Conservation (phyloP, 495 filamentous ascomycete species). For the Aspergillus panamensis region DNA sequence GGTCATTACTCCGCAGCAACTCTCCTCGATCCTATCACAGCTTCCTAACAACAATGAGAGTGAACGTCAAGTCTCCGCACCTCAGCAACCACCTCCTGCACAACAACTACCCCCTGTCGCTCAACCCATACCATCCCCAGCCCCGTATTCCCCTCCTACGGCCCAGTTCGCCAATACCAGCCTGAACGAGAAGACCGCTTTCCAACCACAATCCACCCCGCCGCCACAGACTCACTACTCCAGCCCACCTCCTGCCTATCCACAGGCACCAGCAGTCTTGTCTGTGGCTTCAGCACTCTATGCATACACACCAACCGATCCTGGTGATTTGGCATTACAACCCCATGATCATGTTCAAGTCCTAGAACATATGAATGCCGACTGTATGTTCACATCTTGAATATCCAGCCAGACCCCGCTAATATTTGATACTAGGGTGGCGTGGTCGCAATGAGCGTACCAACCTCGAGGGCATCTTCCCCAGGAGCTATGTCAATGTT, state of each 20-base stretch:
- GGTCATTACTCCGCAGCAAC: conserved; percentile 66
- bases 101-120: conserved; percentile 28
- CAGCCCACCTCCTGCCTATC: conserved; percentile 52
- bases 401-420: conserved; percentile 10
- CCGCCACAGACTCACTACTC: conserved; percentile 42
- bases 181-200: conserved; percentile 52
- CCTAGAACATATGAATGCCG: conserved; percentile 85
- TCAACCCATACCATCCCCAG: conserved; percentile 35
- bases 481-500: conserved; percentile 76
- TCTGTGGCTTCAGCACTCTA: conserved; percentile 78
- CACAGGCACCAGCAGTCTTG: conserved; percentile 55
- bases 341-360: conserved; percentile 75
- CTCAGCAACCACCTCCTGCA: conserved; percentile 27
- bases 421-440: conserved; percentile 53
- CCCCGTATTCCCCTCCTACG: conserved; percentile 40
- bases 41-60: conserved; percentile 63
- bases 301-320: conserved; percentile 71
- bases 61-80: conserved; percentile 34
- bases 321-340: conserved; percentile 72
- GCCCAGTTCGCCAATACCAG: conserved; percentile 46
- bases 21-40: conserved; percentile 65
- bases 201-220: conserved; percentile 27
- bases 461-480: conserved; percentile 85
- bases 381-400: conserved; percentile 57
- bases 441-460: conserved; percentile 79